A percentile compares a stretch with the other conserved stretches of the same genome.
Conservation (phyloP, 1,139 yeast genomes). For the Petasospora rhodanensis region DNA sequence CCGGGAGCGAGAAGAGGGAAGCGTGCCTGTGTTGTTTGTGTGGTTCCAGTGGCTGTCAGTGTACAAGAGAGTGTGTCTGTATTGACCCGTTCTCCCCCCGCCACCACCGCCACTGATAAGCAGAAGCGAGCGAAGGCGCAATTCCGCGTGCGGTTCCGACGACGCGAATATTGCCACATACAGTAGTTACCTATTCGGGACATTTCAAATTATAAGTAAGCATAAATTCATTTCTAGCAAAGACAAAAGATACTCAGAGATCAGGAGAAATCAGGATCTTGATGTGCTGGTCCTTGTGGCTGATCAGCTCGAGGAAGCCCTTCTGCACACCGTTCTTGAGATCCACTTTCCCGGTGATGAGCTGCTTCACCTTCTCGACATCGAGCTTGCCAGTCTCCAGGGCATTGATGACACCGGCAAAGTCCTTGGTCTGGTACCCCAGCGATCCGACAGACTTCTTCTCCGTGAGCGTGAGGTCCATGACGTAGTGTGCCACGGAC, state of each 20-base stretch:
- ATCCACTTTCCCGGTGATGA: conserved; percentile 41
- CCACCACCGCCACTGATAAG: no score
- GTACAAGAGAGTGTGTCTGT: no score
- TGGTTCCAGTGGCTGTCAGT: no score
- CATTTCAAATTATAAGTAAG: background rate
- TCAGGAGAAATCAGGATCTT: conserved; percentile 43
- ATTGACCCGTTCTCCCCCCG: no score
- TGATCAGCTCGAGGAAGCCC: conserved; percentile 42
- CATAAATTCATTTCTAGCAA: no score
- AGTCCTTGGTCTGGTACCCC: conserved; percentile 45
- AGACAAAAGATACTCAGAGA: background rate
- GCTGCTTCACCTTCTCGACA: conserved; percentile 33
- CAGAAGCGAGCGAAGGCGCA: no score
- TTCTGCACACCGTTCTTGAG: conserved; percentile 39
- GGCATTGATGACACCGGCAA: conserved; percentile 45
- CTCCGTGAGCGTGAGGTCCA: conserved; percentile 44
- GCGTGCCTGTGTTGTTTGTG: no score
- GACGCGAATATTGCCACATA: no score
- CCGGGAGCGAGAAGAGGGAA: no score
- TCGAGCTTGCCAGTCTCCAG: conserved; percentile 37
- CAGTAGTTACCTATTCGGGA: no score
- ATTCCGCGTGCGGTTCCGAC: no score
- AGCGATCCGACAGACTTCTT: conserved; percentile 45
- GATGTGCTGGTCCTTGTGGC: conserved; percentile 44
- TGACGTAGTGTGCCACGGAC: conserved; percentile 42